Percentiles rank a stretch among this genome's conserved stretches.
phyloP scores from a whole-genome alignment of 164 flowering plant genomes.

The Chimonanthus praecox region DNA sequence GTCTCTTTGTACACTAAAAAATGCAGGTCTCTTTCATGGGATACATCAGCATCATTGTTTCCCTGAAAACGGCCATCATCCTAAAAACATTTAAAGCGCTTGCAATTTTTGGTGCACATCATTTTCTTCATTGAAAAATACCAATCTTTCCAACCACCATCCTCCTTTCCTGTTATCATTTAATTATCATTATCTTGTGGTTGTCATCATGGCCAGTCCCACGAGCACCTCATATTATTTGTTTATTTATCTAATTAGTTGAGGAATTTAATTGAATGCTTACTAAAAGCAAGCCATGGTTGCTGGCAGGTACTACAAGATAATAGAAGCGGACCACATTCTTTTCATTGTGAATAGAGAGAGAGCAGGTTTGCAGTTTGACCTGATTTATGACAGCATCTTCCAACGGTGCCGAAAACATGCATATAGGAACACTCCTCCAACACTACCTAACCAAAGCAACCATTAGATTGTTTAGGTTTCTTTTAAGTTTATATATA shows the following conservation, averaged over 20 bases:
- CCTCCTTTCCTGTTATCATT: not conserved
- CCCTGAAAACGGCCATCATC: not conserved
- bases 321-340: slow-evolving; percentile 90
- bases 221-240: too few relatives aligned
- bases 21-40: too few relatives aligned
- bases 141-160: not conserved
- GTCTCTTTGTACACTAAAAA: too few relatives aligned
- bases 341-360: slow-evolving; percentile 83
- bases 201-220: not conserved
- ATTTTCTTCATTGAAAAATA: not conserved
- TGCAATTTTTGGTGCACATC: not conserved
- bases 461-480: slow-evolving; percentile 16
- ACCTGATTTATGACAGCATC: slow-evolving; percentile 84
- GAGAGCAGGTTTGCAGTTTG: slow-evolving; percentile 91
- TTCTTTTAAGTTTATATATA: not conserved
- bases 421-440: slow-evolving; percentile 52
- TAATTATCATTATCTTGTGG: not conserved
- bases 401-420: slow-evolving; percentile 96
- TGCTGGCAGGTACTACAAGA: slow-evolving; percentile 90
- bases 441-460: slow-evolving; percentile 49
- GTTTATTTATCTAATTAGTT: not conserved
- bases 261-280: not conserved
- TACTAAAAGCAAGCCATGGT: not conserved
- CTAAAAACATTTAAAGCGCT: not conserved
- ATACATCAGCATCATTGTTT: not conserved